Conservation (phyloP, 139 green algal genomes). For the Trebouxia sp. region DNA sequence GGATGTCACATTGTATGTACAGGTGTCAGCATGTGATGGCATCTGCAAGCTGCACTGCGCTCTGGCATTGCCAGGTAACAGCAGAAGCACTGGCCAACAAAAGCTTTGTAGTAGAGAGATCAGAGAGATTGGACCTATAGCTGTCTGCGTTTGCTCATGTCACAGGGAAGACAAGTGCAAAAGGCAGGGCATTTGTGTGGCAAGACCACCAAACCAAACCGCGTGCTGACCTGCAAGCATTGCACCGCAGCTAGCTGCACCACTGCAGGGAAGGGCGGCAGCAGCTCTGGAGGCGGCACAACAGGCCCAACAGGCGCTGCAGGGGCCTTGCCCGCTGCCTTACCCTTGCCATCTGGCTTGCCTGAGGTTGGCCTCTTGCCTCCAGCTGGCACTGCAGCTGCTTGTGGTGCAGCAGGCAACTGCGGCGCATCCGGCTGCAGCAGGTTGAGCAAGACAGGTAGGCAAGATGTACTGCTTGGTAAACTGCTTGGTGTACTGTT, state of each 20-base stretch:
- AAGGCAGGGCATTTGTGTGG: too few species aligned
- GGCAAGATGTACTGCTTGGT: background rate
- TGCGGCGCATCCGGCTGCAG: background rate
- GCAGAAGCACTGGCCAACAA: background rate
- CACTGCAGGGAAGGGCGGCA: background rate
- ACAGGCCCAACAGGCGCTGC: background rate
- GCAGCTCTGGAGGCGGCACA: background rate
- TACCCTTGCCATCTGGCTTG: slow-evolving; percentile 9
- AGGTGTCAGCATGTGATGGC: background rate
- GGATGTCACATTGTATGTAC: background rate
- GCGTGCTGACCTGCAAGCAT: slow-evolving; percentile 10
- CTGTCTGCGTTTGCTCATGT: too few species aligned
- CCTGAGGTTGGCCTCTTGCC: background rate
- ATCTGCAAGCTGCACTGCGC: background rate
- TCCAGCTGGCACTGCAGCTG: background rate
- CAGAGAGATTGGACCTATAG: too few species aligned
- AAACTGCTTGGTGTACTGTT: too few species aligned
- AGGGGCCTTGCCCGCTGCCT: slow-evolving; percentile 2
- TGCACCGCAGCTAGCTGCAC: slow-evolving; percentile 15
- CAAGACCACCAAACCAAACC: too few species aligned
- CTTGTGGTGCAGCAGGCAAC: background rate
- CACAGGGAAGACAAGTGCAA: too few species aligned
- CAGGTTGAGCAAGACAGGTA: background rate
- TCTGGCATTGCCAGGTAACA: background rate
- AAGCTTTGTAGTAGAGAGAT: too few species aligned